These are phyloP conservation scores for Arctium minus DNA, from an alignment of 129 eudicot species.

Conservation along the genomic window DNA sequence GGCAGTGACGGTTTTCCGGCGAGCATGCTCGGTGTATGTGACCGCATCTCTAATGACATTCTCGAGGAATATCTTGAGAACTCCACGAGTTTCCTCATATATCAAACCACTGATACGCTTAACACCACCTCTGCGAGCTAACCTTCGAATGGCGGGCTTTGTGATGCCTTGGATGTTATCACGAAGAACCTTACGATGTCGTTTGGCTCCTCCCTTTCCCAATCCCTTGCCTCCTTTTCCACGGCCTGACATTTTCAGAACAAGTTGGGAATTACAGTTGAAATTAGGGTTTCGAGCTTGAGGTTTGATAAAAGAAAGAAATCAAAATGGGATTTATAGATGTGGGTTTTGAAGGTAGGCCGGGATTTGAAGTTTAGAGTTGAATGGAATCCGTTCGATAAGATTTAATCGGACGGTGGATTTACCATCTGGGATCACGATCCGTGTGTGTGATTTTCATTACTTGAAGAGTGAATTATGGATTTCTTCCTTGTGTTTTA, in stretches of 20 bases:
- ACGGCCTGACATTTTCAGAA: constrained; percentile 18
- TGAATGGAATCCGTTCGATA: background rate
- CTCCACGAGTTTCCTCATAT: constrained; percentile 19
- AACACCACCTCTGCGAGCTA: constrained; percentile 23
- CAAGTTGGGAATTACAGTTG: background rate
- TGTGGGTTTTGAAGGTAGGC: background rate
- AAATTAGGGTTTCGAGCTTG: constrained; percentile 4
- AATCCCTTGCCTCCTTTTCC: constrained; percentile 31
- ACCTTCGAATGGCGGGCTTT: constrained; percentile 20
- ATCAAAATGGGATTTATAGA: background rate
- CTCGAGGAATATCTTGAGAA: background rate
- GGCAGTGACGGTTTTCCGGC: constrained; percentile 17
- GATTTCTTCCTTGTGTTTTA: background rate
- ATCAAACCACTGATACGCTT: constrained; percentile 29
- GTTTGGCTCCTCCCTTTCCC: constrained; percentile 27
- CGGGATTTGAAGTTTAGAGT: background rate
- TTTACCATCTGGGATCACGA: background rate
- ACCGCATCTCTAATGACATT: constrained; percentile 19
- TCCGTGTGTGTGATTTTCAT: background rate
- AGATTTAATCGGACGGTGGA: background rate
- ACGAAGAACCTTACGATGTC: constrained; percentile 22
- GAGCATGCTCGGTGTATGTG: constrained; percentile 21
- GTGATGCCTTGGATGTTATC: constrained; percentile 12
- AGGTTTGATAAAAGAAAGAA: background rate
- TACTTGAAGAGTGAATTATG: background rate